Base-by-base conservation (phyloP, 129 eudicot species). In the Arctium lappa region DNA sequence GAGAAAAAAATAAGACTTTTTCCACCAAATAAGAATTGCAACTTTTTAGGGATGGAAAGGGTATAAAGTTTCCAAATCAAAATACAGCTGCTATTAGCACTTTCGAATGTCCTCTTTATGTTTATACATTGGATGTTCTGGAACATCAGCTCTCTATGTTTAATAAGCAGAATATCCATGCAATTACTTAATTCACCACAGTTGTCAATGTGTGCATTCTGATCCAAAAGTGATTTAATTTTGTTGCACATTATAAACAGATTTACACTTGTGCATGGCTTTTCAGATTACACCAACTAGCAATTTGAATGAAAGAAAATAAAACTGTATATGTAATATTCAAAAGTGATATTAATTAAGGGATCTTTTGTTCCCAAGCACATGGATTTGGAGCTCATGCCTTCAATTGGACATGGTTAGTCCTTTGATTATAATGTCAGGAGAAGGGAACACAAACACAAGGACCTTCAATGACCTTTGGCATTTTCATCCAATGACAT, bases 191-290 rank as follows among this genome's bases (percentile, higher is more conserved):
- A n/a, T n/a, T 60, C 30, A 60, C 27, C 68, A 1, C 29, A 60
- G 9, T 5, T 60, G 68, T 60, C 16, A 5, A 12, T 53, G 63
- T 53, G 63, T 53, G 22, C 63, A 53, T 53, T 53, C 5, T 15
- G 63, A 15, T 53, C 18, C 22, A 53, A 53, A 53, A 13, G 56
- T 46, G 27, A 56, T 16, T 15, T 56, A 56, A 60, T 60, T 60
- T 60, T 29, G n/a, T 76, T 16, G 44, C 70, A 77, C 18, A 38
- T 56, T 53, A 68, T 38, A 76, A 13, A 53, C 70, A 36, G 36
- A 65, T 33, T 31, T 76, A 29, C 80, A 62, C 70, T 50, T 31
- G 70, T 33, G 70, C 44, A 76, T 33, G 53, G 42, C 72, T 77
- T 33, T 56, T 63, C 60, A 78, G 12, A 50, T 50, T 50, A 50